Evolutionary conservation across 2,329 filamentous ascomycete species (phyloP).

Genomic region (Fonsecaea erecta): DNA sequence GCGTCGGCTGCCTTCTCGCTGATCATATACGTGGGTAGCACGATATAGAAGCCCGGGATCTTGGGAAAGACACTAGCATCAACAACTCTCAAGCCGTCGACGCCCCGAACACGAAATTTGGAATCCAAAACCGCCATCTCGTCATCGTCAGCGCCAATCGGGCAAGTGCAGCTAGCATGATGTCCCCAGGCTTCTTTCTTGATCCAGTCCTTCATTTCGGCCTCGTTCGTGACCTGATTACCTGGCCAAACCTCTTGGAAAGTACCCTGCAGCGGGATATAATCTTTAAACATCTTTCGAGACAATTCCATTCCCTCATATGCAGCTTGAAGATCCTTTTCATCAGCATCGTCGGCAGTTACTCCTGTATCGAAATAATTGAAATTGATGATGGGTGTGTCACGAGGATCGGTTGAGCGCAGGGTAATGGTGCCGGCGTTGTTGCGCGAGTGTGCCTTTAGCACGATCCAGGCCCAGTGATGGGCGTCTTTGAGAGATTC

Average conservation of each 20-base stretch:
- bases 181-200: constrained; percentile 61
- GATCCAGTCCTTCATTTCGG: constrained; percentile 54
- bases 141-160: constrained; percentile 61
- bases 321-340: constrained; percentile 58
- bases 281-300: constrained; percentile 52
- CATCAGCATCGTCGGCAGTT: constrained; percentile 49
- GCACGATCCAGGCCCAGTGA: constrained; percentile 54
- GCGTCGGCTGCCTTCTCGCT: constrained; percentile 67
- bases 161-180: constrained; percentile 61
- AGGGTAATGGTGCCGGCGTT: constrained; percentile 66
- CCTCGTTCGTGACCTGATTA: constrained; percentile 48
- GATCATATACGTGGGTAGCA: constrained; percentile 60
- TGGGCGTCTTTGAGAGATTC: constrained; percentile 49
- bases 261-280: constrained; percentile 48
- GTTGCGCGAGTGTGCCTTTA: constrained; percentile 69
- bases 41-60: constrained; percentile 61
- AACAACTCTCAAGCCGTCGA: constrained; percentile 62
- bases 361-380: constrained; percentile 61
- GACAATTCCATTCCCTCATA: constrained; percentile 61
- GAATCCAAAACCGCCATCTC: constrained; percentile 61
- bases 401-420: constrained; percentile 66
- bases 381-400: constrained; percentile 66
- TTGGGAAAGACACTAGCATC: constrained; percentile 64
- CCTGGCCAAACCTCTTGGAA: constrained; percentile 53
- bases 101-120: constrained; percentile 62